Conservation (phyloP, 768 basidiomycete species). For the Mycena albidolilacea region DNA sequence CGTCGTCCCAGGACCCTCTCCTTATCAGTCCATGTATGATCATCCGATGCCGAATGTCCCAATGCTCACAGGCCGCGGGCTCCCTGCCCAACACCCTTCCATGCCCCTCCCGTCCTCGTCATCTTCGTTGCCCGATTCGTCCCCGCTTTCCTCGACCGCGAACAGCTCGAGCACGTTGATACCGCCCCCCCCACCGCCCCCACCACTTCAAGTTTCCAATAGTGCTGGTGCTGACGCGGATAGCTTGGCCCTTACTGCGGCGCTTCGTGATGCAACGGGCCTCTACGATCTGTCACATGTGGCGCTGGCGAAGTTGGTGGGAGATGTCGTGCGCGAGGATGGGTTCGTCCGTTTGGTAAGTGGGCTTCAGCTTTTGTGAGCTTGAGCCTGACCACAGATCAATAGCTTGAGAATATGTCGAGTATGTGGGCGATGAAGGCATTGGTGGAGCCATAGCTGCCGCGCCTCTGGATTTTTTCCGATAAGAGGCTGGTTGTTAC, state of each 20-base stretch:
- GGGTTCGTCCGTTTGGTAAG: slow-evolving; percentile 84
- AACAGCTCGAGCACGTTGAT: slow-evolving; percentile 38
- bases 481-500: too few relatives aligned
- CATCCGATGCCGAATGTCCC: slow-evolving; percentile 29
- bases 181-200: slow-evolving; percentile 47
- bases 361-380: slow-evolving; percentile 4
- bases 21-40: slow-evolving; percentile 6
- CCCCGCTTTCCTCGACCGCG: slow-evolving; percentile 49
- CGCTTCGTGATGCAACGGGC: slow-evolving; percentile 60
- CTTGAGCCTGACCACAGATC: not conserved
- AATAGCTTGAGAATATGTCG: slow-evolving; percentile 67
- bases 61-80: not conserved
- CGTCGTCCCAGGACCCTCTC: slow-evolving; percentile 10
- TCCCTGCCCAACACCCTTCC: not conserved
- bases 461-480: too few relatives aligned
- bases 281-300: slow-evolving; percentile 68
- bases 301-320: slow-evolving; percentile 71
- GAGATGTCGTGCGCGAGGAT: slow-evolving; percentile 78
- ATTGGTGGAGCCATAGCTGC: not conserved
- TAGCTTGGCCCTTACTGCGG: slow-evolving; percentile 47
- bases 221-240: slow-evolving; percentile 35
- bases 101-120: slow-evolving; percentile 23
- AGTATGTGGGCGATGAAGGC: slow-evolving; percentile 67
- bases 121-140: slow-evolving; percentile 46
- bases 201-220: not conserved